phyloP scores from a whole-genome alignment of 495 filamentous ascomycete genomes.

The Cercophora sp. region DNA sequence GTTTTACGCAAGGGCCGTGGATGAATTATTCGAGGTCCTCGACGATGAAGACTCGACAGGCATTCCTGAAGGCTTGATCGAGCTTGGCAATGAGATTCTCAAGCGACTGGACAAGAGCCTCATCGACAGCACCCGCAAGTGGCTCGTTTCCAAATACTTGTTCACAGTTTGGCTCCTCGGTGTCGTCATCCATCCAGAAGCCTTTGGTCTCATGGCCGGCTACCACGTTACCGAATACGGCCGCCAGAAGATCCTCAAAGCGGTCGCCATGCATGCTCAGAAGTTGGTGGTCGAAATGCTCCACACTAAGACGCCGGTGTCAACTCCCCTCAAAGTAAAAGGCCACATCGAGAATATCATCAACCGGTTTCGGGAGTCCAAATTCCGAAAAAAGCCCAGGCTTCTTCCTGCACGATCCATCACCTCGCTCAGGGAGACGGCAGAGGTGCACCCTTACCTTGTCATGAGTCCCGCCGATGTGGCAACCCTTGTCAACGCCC shows the following conservation, averaged over 20 bases:
- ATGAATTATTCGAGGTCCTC: conserved; percentile 79
- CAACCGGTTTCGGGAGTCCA: conserved; percentile 54
- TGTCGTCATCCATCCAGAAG: conserved; percentile 86
- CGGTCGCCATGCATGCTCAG: conserved; percentile 73
- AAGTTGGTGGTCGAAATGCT: conserved; percentile 65
- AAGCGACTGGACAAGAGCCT: conserved; percentile 69
- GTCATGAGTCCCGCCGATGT: conserved; percentile 72
- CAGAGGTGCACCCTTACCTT: conserved; percentile 68
- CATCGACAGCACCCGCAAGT: conserved; percentile 67
- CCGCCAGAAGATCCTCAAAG: conserved; percentile 80
- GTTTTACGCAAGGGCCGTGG: conserved; percentile 80
- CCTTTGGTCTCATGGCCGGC: conserved; percentile 80
- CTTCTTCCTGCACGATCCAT: conserved; percentile 64
- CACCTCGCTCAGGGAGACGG: conserved; percentile 64
- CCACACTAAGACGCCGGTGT: conserved; percentile 55
- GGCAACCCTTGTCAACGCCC: conserved; percentile 62
- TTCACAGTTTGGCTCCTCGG: conserved; percentile 82
- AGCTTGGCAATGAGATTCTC: conserved; percentile 77
- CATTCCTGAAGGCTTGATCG: conserved; percentile 77
- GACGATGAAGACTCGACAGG: conserved; percentile 74
- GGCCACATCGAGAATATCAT: conserved; percentile 75
- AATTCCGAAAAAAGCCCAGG: conserved; percentile 51
- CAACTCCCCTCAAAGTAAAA: conserved; percentile 62
- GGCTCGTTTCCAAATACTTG: conserved; percentile 85
- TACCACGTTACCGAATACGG: conserved; percentile 89